phyloP scores from a whole-genome alignment of 208 protist species.

The Trypanosoma avium region DNA sequence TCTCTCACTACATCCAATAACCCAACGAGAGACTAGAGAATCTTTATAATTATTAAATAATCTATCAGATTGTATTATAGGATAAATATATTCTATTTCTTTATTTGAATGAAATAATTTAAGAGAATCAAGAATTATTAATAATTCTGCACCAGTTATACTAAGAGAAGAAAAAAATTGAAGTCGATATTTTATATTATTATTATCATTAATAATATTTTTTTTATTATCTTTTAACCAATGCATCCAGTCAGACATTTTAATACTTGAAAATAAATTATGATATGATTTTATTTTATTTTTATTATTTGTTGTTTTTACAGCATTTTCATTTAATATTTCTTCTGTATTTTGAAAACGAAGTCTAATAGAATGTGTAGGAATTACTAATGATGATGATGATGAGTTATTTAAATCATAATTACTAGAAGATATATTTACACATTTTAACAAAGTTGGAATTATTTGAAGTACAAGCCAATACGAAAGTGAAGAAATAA shows the following conservation, averaged over 20 bases:
- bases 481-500: constrained; percentile 9
- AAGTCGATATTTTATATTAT: not conserved
- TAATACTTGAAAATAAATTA: no score
- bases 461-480: constrained; percentile 12
- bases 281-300: no score
- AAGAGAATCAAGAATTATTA: constrained; percentile 7
- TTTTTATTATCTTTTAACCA: not conserved
- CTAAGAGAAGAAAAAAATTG: not conserved
- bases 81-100: not conserved
- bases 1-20: not conserved
- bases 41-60: not conserved
- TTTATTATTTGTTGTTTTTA: no score
- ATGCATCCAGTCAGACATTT: no score
- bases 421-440: no score
- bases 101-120: not conserved
- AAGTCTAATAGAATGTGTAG: no score
- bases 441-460: not conserved
- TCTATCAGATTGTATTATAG: not conserved
- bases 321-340: no score
- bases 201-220: not conserved
- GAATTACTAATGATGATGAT: no score
- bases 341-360: no score
- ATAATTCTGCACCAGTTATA: not conserved
- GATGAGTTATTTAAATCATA: no score
- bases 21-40: constrained; percentile 2